Evolutionary conservation across 1,284 basidiomycete genomes (phyloP), one percentile per base, ranked within the genome.

Genomic region (Cryptococcus deneoformans): DNA sequence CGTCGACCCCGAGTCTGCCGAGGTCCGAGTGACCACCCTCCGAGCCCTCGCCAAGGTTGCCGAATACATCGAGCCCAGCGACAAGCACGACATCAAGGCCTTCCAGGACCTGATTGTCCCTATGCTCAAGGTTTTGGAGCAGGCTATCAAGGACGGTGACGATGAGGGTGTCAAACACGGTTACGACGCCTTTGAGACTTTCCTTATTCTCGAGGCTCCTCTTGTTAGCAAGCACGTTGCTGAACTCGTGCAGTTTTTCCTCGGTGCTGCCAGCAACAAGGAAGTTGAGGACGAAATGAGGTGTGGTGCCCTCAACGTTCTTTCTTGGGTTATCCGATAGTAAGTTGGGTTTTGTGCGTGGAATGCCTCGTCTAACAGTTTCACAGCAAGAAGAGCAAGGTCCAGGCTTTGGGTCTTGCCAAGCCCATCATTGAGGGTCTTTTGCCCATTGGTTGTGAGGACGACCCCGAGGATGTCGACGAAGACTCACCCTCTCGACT

Each of bases 251-350:
- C 83, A 90, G 59, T 97, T 97, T 83, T 87, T 97, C 70, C 84
- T 99, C 50, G 82, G 83, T 57, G 89, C 87, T 57, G 92, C 92
- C 61, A 87, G 84, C 50, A 95, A 96, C 82, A 84, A 83, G 63
- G 80, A 82, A 24, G 87, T 88, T 70, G 90, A 93, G 50, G 80
- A 83, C 60, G 90, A 90, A 51, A 85, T 97, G 60, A 89, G 96
- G 61, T 85, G 93, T 62, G 89, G 96, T 75, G 88, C 90, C 34
- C 84, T 99, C 58, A 99, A 98, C 73, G 90, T 92, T 20, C 85
- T 99, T 38, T 90, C 92, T 71, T 99, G 95, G 95, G 92, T 89
- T 50, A 87, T 96, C 59, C 89, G 90, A 80, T 95, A 95, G 90
- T 87, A 70, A 61, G 82, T 76, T 10, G 4, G 7, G 12, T 54